Base-by-base conservation (phyloP, 2,329 filamentous ascomycete species). In the Talaromyces sp. region DNA sequence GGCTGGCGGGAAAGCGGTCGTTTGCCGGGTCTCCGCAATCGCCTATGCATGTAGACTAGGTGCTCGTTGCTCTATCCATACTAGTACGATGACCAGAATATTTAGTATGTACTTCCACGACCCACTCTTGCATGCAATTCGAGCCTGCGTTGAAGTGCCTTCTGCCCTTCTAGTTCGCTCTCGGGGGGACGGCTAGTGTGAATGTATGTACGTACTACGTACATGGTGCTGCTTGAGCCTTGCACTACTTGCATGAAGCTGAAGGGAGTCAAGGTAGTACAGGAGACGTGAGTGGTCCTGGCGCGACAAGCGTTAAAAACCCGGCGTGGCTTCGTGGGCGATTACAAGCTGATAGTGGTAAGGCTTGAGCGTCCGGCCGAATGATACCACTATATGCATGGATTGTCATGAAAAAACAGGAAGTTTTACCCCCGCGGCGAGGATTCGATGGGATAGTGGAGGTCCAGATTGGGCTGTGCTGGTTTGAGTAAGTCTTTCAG, bases 231-330 rank as follows among this genome's bases (percentile, higher is more conserved):
- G 35, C 16, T 39, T 42, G 54, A 23, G 37, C 35, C 18, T 42
- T 40, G 54, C 35, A 57, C 54, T 42, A 37, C 54, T n/a, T 50
- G 58, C 58, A 60, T 50, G 44, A 50, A 61, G 58, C 58, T 61
- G 58, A 61, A 55, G 35, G 54, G 35, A 57, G 37, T 25, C 35
- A 39, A 25, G 18, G 54, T 23, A 57, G 33, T 57, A 35, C 18
- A 5, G 35, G 35, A 57, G 33, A 37, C 35, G 5, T 54, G 50
- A 54, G 58, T 60, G 44, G 44, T 35, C 48, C 25, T 23, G 39
- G n/a, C 35, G 46, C 21, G 58, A 60, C 58, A 54, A 42, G 33
- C 58, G 25, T 60, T 31, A 21, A 52, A 8, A 40, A n/a, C n/a
- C 54, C 14, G 18, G n/a, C 21, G 25, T 18, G 54, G 33, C 21